Evolutionary conservation across 2,329 filamentous ascomycete genomes (phyloP).

Genomic region (Exophiala spinifera): DNA sequence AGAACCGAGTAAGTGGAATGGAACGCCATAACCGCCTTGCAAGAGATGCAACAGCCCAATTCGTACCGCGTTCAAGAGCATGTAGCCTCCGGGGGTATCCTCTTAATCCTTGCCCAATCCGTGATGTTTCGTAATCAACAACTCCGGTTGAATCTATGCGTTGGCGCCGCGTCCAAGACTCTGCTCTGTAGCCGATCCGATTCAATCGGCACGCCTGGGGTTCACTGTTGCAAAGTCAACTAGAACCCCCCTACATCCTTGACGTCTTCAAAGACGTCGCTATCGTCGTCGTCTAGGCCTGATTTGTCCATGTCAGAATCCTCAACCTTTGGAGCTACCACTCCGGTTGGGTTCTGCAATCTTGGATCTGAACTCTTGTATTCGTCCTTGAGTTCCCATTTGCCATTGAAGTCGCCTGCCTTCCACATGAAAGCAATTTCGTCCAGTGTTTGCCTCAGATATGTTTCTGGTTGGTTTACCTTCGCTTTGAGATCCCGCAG

Average conservation of each 20-base stretch:
- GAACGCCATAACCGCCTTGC: too few species aligned
- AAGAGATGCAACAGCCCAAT: too few species aligned
- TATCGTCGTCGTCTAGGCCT: constrained; percentile 26
- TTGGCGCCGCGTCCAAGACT: not conserved
- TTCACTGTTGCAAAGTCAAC: too few species aligned
- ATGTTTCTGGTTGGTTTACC: constrained; percentile 87
- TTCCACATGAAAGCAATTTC: constrained; percentile 30
- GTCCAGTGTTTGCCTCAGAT: constrained; percentile 78
- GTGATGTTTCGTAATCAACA: too few species aligned
- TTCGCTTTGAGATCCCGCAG: constrained; percentile 77
- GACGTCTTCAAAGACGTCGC: constrained; percentile 28
- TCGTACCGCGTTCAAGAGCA: not conserved
- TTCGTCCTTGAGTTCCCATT: constrained; percentile 36
- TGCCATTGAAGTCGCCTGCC: constrained; percentile 30
- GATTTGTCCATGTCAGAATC: constrained; percentile 29
- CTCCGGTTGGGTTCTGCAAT: constrained; percentile 20
- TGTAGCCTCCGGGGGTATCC: not conserved
- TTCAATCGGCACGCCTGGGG: too few species aligned
- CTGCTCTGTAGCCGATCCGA: not conserved
- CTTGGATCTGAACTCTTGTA: constrained; percentile 34
- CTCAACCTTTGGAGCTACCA: constrained; percentile 25
- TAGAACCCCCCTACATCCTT: not conserved
- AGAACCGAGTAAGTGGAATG: too few species aligned
- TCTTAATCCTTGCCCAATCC: not conserved
- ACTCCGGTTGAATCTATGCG: too few species aligned